Conservation (phyloP, 345 rosid species). For the Crucihimalaya himalaica region DNA sequence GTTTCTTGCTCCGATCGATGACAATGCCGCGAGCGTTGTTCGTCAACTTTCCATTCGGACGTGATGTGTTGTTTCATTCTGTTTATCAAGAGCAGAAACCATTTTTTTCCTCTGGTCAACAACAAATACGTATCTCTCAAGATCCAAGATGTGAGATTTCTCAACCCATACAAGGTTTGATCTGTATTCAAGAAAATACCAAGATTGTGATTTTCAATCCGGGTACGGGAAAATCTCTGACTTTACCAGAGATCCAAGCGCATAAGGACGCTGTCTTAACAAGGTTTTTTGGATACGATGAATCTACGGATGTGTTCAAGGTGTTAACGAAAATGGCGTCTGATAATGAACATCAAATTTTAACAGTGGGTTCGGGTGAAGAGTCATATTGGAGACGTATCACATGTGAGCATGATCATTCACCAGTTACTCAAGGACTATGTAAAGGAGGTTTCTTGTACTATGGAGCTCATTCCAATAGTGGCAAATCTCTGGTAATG, state of each 20-base stretch:
- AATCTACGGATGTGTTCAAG: background rate
- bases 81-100: constrained; percentile 1
- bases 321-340: background rate
- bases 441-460: background rate
- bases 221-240: background rate
- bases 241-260: background rate
- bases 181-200: background rate
- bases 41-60: background rate
- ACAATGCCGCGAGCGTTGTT: background rate
- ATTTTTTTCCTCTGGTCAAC: background rate
- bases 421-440: background rate
- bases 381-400: constrained; percentile 3
- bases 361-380: background rate
- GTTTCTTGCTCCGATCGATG: background rate
- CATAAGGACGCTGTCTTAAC: background rate
- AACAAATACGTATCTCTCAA: too few relatives aligned
- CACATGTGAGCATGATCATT: background rate
- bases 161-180: background rate
- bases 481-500: background rate
- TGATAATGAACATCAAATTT: background rate
- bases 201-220: background rate
- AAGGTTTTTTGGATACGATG: background rate
- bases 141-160: background rate
- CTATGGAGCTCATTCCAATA: background rate
- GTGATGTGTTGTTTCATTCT: background rate